A percentile compares a stretch with the other conserved stretches of the same genome.
phyloP scores from a whole-genome alignment of 805 yeast genomes.

The Metschnikowia chrysomelidarum region DNA sequence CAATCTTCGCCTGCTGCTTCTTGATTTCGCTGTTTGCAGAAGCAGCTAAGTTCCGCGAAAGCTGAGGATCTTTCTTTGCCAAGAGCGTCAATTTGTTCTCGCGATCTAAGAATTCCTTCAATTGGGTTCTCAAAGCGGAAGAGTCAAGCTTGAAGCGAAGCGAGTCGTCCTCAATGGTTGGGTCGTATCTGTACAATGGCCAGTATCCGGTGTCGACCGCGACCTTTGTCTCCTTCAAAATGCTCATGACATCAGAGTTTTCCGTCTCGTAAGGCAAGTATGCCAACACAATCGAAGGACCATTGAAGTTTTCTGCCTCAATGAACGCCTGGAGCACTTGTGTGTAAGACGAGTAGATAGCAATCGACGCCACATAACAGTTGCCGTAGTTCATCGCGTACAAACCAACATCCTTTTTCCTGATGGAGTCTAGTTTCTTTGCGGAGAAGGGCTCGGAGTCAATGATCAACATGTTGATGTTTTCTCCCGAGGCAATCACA shows the following conservation, averaged over 20 bases:
- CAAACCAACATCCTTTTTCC: conserved; percentile 90
- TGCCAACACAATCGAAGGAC: conserved; percentile 90
- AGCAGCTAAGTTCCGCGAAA: conserved; percentile 68
- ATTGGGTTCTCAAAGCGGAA: conserved; percentile 69
- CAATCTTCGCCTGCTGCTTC: conserved; percentile 58
- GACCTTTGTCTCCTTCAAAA: conserved; percentile 80
- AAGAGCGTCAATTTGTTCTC: conserved; percentile 84
- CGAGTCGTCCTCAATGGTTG: conserved; percentile 47
- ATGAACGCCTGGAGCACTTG: conserved; percentile 84
- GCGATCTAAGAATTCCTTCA: conserved; percentile 79
- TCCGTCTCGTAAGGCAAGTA: conserved; percentile 76
- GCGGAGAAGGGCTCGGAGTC: conserved; percentile 74
- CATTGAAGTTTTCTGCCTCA: conserved; percentile 86
- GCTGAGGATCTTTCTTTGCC: conserved; percentile 65
- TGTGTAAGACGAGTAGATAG: conserved; percentile 89
- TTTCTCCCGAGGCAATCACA: conserved; percentile 69
- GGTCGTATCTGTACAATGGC: conserved; percentile 90
- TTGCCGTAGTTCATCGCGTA: conserved; percentile 93
- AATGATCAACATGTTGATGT: conserved; percentile 79
- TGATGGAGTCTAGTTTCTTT: conserved; percentile 41
- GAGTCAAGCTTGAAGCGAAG: conserved; percentile 83
- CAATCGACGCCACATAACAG: conserved; percentile 90
- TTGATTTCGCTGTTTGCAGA: conserved; percentile 60
- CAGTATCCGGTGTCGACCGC: conserved; percentile 95
- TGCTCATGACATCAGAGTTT: conserved; percentile 63